Conservation (phyloP, 192 early-diverging fungal species). For the Umbelopsis isabellina region DNA sequence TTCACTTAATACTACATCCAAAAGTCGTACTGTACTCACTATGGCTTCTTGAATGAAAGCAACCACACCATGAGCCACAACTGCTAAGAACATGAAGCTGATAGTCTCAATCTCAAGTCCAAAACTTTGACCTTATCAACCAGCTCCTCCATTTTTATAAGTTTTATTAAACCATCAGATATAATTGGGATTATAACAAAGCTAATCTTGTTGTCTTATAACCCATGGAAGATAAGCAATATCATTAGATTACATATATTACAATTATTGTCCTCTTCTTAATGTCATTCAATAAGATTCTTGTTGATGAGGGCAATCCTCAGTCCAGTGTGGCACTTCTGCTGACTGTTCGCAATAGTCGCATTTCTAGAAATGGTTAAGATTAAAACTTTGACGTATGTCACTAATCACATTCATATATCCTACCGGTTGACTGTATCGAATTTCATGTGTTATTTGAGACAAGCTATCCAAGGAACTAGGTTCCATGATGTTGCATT, state of each 20-base stretch:
- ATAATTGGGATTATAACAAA: too few relatives aligned
- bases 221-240: background rate
- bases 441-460: background rate
- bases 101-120: too few relatives aligned
- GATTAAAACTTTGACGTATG: background rate
- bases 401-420: too few relatives aligned
- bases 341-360: conserved; percentile 5
- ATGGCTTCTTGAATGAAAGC: too few relatives aligned
- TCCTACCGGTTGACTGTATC: background rate
- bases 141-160: too few relatives aligned
- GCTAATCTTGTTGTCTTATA: too few relatives aligned
- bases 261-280: background rate
- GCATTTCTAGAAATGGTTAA: background rate
- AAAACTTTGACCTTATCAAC: too few relatives aligned
- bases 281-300: background rate
- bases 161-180: too few relatives aligned
- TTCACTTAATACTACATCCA: too few relatives aligned
- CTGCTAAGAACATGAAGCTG: too few relatives aligned
- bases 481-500: background rate
- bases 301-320: conserved; percentile 7
- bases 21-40: too few relatives aligned
- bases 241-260: background rate
- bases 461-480: background rate
- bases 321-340: conserved; percentile 13
- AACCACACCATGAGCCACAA: too few relatives aligned